phyloP scores from a whole-genome alignment of 768 basidiomycete species.

The Lactifluus volemus region DNA sequence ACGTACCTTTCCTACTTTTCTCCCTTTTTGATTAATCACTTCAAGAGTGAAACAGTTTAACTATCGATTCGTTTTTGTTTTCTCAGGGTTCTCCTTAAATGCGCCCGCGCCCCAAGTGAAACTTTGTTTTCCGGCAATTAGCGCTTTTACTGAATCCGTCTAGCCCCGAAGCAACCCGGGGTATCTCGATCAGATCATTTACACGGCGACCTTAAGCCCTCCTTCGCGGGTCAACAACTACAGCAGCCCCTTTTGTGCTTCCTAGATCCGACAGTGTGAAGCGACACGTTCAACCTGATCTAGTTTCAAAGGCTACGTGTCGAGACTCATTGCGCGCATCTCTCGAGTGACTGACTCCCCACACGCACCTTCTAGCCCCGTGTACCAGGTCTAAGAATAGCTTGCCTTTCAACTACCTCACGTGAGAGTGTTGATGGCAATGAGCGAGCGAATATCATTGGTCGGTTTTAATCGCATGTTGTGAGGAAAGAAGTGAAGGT shows the following conservation, averaged over 20 bases:
- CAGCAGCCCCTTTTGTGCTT: constrained; percentile 1
- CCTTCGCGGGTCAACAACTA: neutral
- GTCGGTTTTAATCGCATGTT: neutral
- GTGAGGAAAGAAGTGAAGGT: neutral
- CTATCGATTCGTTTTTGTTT: neutral
- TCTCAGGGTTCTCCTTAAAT: neutral
- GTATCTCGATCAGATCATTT: constrained; percentile 17
- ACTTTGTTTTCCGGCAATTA: constrained; percentile 14
- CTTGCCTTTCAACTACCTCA: neutral
- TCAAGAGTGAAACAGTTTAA: neutral
- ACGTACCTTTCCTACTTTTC: neutral
- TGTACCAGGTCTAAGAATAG: neutral
- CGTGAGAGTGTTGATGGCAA: neutral
- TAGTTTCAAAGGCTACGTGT: neutral
- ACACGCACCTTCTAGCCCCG: neutral
- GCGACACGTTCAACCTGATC: neutral
- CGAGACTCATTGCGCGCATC: neutral
- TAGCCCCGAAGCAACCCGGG: constrained; percentile 11
- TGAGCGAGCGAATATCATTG: neutral
- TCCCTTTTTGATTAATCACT: too few relatives aligned
- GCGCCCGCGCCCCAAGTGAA: neutral
- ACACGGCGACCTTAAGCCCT: constrained; percentile 11
- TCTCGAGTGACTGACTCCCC: neutral
- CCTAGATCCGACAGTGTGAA: neutral
- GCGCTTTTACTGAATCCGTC: constrained; percentile 16